Base-by-base conservation (phyloP, 129 eudicot genomes). In the Logfia minima region DNA sequence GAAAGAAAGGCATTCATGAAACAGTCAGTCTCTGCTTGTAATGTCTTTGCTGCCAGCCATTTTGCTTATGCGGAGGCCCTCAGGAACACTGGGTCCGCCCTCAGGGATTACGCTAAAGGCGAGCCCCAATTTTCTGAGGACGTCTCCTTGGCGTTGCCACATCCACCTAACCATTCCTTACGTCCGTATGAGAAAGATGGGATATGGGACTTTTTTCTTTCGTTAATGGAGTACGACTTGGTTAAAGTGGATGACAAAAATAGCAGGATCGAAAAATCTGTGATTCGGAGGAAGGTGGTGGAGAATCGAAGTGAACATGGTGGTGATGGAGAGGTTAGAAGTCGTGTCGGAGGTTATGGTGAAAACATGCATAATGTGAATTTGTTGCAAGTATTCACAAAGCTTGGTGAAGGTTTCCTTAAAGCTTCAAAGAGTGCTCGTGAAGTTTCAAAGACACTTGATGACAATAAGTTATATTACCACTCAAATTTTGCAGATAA, bases 1-100 rank as follows among this genome's bases (percentile, higher is more conserved):
- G 90, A 88, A 22, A 81, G 95, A 28, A 86, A 79, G 79, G 77
- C 45, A 16, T 76, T 53, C 68, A 86, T 92, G 92, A 86, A 84
- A 66, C 86, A 87, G 29, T 88, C 96, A 41, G 87, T 90, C 21
- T 45, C 86, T 19, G 84, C 92, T 21, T 77, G 86, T 16, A 85
- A 88, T 72, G 90, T 88, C 62, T 92, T 90, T 63, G 92, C 93
- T 17, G 85, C 92, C 2, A 88, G 94, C 10, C 90, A 90, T 58
- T 85, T 84, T 1, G 74, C 87, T 66, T 84, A 85, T 45, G 84
- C 88, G 2, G 75, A 84, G 48, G 83, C 96, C 23, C 80, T 90
- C 21, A 92, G 85, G 21, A 92, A 86, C 80, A 86, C 89, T 68
- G 96, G 96, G n/a, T 88, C 90, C 35, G 94, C 98, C 62, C 81